phyloP scores from a whole-genome alignment of 2,329 filamentous ascomycete species.

The Cytospora mali region DNA sequence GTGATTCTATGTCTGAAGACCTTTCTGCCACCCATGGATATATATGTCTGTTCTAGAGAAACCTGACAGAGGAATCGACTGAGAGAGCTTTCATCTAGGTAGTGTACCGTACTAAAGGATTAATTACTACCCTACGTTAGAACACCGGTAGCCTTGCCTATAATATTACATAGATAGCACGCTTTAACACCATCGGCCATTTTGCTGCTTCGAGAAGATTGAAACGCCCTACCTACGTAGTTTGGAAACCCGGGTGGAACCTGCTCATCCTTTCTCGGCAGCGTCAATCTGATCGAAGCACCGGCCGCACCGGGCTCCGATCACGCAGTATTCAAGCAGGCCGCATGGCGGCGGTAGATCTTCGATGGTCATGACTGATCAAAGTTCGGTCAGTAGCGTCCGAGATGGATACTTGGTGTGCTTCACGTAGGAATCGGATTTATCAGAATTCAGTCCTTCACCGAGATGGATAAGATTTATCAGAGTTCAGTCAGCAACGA shows the following conservation, averaged over 20 bases:
- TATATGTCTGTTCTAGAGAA: too few relatives aligned
- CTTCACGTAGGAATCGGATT: too few relatives aligned
- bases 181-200: not conserved
- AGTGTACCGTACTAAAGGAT: too few relatives aligned
- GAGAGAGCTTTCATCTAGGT: too few relatives aligned
- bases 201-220: not conserved
- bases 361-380: not conserved
- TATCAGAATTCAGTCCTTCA: too few relatives aligned
- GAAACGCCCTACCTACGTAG: not conserved
- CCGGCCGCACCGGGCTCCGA: not conserved
- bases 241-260: not conserved
- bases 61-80: too few relatives aligned
- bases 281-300: not conserved
- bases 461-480: not conserved
- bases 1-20: too few relatives aligned
- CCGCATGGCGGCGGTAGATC: not conserved
- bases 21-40: too few relatives aligned
- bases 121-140: too few relatives aligned
- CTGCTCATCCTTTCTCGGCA: not conserved
- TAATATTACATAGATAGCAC: too few relatives aligned
- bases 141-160: too few relatives aligned
- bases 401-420: too few relatives aligned
- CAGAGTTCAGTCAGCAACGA: not conserved
- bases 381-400: not conserved
- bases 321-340: not conserved